Percentiles rank a stretch among this genome's conserved stretches.
phyloP scores from a whole-genome alignment of 2,329 filamentous ascomycete genomes.

The Talaromyces sp. region DNA sequence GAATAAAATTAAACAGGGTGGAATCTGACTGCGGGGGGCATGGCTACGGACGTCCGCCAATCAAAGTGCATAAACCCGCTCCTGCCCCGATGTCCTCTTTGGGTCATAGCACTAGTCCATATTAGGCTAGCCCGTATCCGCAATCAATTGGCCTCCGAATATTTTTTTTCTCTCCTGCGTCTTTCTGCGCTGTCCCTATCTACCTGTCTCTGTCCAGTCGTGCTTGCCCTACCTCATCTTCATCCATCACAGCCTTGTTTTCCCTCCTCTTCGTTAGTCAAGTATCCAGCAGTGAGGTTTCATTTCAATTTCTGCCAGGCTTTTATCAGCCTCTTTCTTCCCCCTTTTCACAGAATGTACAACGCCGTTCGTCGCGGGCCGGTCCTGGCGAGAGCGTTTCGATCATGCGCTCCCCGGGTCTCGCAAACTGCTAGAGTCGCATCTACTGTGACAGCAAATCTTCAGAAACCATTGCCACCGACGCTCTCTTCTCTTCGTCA shows the following conservation, averaged over 20 bases:
- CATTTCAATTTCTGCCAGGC: not conserved
- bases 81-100: not conserved
- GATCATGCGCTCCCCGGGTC: conserved; percentile 31
- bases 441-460: conserved; percentile 27
- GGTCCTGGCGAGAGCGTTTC: conserved; percentile 36
- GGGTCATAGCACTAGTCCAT: not conserved
- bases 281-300: not conserved
- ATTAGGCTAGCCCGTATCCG: conserved; percentile 5
- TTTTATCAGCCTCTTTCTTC: conserved; percentile 1
- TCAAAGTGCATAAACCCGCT: not conserved
- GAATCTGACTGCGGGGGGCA: not conserved
- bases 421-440: conserved; percentile 26
- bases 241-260: not conserved
- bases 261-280: not conserved
- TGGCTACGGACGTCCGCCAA: not conserved
- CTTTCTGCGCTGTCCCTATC: not conserved
- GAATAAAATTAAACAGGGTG: not conserved
- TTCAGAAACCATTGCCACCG: conserved; percentile 14
- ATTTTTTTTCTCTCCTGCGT: conserved; percentile 16
- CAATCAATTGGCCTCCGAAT: conserved; percentile 13
- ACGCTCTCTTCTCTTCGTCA: conserved; percentile 7
- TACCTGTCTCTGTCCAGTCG: not conserved
- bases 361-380: conserved; percentile 37
- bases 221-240: not conserved
- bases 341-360: conserved; percentile 29